Evolutionary conservation across 2,329 filamentous ascomycete species (phyloP), one percentile per base, ranked within the genome.

Genomic region (Paracamarosporium sp.): DNA sequence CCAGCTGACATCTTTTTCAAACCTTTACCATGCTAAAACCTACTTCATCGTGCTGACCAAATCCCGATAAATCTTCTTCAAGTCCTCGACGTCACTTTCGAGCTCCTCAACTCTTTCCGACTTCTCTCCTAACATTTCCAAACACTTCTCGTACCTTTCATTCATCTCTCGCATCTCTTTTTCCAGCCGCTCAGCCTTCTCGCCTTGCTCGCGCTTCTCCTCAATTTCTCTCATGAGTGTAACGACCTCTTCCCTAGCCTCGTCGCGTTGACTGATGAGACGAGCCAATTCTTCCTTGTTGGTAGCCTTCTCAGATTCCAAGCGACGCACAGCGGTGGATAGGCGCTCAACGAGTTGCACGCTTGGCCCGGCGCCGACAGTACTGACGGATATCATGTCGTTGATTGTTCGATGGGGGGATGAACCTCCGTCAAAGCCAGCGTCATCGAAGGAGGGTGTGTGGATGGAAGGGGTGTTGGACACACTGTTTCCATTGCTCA

Each of bases 41-140:
- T 87, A 90, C 72, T 93, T 87, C 56, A 92, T 94, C 72, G 89
- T 87, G 79, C 96, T 91, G 47, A 96, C 90, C 75, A 99, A 79
- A 73, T 98, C 94, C 64, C 92, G 87, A 80, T 98, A 98, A 85
- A 99, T 97, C 71, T 89, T 90, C 82, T 99, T 99, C 75, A 99
- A 84, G 81, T 99, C 95, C 64, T 88, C 83, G 52, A 99, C 90
- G 81, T 98, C 95, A 12, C 90, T 89, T 76, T 85, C 88, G 65
- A 99, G 81, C 82, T 99, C 95, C 72, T 97, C 93, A 2, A 97
- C 93, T 71, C 90, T 81, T 82, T 99, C 95, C 76, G 92, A 97
- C 85, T 97, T 97, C 85, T 99, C 95, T 1, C 95, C 95, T 55
- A 99, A 80, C 87, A 98, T 89, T 80, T 98, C 93, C 52, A 99